phyloP scores from a whole-genome alignment of 495 filamentous ascomycete species.

The Penicillium angulare region DNA sequence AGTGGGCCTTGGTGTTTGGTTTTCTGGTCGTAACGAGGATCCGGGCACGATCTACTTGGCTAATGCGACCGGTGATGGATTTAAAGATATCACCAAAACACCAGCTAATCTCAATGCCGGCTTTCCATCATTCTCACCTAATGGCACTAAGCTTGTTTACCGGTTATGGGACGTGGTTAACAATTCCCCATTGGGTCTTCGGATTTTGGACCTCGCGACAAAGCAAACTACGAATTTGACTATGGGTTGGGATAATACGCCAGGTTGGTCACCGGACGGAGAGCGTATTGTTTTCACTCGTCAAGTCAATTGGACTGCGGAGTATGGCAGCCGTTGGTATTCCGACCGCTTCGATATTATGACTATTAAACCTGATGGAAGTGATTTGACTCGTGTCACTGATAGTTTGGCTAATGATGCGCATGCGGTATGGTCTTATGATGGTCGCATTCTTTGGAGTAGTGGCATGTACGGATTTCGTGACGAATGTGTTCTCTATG shows the following conservation, averaged over 20 bases:
- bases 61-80: background rate
- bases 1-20: background rate
- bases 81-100: background rate
- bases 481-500: background rate
- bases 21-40: background rate
- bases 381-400: background rate
- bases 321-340: too few species aligned
- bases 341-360: background rate
- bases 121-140: background rate
- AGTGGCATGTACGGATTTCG: conserved; percentile 2
- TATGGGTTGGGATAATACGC: background rate
- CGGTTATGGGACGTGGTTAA: background rate
- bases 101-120: background rate
- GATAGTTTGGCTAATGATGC: background rate
- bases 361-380: background rate
- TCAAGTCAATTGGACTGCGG: background rate
- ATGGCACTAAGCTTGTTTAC: background rate
- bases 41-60: background rate
- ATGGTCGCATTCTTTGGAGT: background rate
- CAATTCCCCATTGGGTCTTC: background rate
- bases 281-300: background rate
- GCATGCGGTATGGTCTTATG: background rate
- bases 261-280: background rate
- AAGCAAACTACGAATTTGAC: background rate
- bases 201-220: background rate